Evolutionary conservation across 148 eudicot species (phyloP), one percentile per base, ranked within the genome.

Genomic region (Chenopodium formosanum): DNA sequence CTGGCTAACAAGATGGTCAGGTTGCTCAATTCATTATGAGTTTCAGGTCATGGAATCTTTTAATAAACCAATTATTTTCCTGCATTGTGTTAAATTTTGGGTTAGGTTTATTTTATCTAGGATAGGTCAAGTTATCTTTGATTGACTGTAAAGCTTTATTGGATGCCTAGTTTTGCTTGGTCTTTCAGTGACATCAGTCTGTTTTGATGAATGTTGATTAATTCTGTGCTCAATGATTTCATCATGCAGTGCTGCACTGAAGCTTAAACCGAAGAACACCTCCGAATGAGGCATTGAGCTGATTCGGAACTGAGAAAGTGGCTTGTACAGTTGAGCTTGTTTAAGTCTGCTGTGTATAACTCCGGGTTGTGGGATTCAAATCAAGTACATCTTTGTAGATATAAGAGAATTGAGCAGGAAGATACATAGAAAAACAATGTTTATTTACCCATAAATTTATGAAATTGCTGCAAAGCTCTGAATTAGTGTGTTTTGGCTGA

Each of bases 201-300:
- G 75, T 72, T n/a, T 70, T 0, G 12, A 14, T 52, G 14, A 52
- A 1, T 2, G 12, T 52, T 14, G 12, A 14, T 52, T 12, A 14
- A 52, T 52, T 52, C 16, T 52, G 3, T 81, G 34, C 67, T 56
- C 27, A 63, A 67, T 52, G 25, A 60, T 37, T 56, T 69, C 40
- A 27, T 77, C 34, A 19, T 86, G 80, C 91, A 93, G 97, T 71
- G 93, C 92, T 64, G 82, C 97, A 67, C 88, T 93, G 76, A 91
- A 93, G 81, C 81, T 91, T 89, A 89, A 93, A 20, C 89, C 94
- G 6, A 86, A 85, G 84, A 48, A 52, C 32, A 13, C 22, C 40
- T 64, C 73, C 17, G 3, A 56, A 29, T 62, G 31, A 79, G 22
- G 62, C 62, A 56, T 14, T 40, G 48, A 79, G 23, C 67, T n/a